Conservation (phyloP, 1,139 yeast species). For the Blastobotrys persicus region DNA sequence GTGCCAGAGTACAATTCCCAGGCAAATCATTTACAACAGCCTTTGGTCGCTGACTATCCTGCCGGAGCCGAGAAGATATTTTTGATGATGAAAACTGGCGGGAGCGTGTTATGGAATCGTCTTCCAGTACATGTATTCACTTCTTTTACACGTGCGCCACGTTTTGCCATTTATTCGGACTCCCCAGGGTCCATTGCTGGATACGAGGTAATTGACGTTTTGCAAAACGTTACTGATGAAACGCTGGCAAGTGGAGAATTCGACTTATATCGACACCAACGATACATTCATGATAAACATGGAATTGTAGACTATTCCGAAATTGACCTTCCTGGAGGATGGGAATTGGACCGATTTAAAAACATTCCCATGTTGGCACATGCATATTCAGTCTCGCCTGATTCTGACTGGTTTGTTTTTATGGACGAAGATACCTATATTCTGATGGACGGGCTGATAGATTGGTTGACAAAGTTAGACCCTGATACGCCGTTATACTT, state of each 20-base stretch:
- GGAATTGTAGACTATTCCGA: constrained; percentile 26
- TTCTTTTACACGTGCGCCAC: constrained; percentile 35
- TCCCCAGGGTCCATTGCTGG: constrained; percentile 35
- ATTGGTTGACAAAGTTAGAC: constrained; percentile 28
- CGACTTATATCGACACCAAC: constrained; percentile 31
- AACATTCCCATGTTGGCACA: constrained; percentile 40
- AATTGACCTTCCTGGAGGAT: constrained; percentile 29
- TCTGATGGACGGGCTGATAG: constrained; percentile 31
- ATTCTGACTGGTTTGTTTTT: constrained; percentile 38
- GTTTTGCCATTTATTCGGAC: constrained; percentile 39
- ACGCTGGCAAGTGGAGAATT: constrained; percentile 27
- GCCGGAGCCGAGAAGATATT: constrained; percentile 29
- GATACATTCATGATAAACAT: constrained; percentile 27
- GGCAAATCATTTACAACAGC: constrained; percentile 25
- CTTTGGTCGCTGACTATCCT: constrained; percentile 30
- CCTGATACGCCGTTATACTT: constrained; percentile 33
- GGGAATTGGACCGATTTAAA: constrained; percentile 40
- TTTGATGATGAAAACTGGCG: constrained; percentile 40
- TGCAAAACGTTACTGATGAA: constrained; percentile 31
- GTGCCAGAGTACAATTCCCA: constrained; percentile 13
- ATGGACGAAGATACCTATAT: constrained; percentile 40
- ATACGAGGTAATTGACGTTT: constrained; percentile 35
- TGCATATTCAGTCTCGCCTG: constrained; percentile 34
- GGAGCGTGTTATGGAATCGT: constrained; percentile 38
- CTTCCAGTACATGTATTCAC: constrained; percentile 39